Base-by-base conservation (phyloP, 2,329 filamentous ascomycete genomes). In the Arthrobotrys iridis region DNA sequence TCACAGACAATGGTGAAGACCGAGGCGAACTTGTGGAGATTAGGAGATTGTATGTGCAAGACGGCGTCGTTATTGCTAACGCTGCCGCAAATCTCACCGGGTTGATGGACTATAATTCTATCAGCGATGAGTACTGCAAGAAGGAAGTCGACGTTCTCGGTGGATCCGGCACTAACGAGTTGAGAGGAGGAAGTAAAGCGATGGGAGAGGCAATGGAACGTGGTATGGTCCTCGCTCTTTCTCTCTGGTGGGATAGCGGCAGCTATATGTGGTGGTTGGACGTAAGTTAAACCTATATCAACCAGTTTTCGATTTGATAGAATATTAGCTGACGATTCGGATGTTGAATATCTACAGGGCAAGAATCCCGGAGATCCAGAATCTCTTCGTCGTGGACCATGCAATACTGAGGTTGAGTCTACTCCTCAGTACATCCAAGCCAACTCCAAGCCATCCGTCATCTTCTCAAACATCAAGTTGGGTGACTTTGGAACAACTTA, bases 231-330 rank as follows among this genome's bases (percentile, higher is more conserved):
- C 83, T 86, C 28, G 84, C 85, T 78, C 81, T 86, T 81, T 84
- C 83, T 62, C 79, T 86, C 74, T 88, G 87, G 87, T 86, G 85
- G 82, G 86, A 87, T 76, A 82, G 83, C 10, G 79, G 82, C 7
- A 84, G 83, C 57, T 85, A 83, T 75, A 88, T 88, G 87, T 83
- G 84, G 48, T 88, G 87, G 87, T 82, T 88, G 7, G 86, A 88
- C 18, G 66, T 71, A 58, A 71, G 66, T 67, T 7, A n/a, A n/a
- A n/a, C 6, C 77, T 85, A 84, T 50, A 18, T n/a, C 41, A 10
- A 22, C 15, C 7, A 28, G 15, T 13, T 15, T 18, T 8, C 0
- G 28, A 20, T 37, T 28, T 22, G 4, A 15, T 35, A 40, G 3
- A 35, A 28, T 22, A 11, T 8, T 37, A 11, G 13, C 45, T 70